phyloP scores from a whole-genome alignment of 2,329 filamentous ascomycete genomes.

The Aspergillus niger region DNA sequence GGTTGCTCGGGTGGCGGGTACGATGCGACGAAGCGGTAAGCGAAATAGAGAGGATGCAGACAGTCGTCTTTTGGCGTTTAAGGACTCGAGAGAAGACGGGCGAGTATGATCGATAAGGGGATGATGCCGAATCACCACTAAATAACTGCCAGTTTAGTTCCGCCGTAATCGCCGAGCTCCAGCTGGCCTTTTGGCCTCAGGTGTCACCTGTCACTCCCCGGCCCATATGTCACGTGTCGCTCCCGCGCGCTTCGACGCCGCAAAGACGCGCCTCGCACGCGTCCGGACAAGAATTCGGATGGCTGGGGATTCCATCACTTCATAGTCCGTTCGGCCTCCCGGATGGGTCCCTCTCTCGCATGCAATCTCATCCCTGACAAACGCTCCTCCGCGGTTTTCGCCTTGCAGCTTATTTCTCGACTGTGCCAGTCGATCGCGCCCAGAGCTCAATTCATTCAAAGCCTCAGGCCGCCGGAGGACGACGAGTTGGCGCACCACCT shows the following conservation, averaged over 20 bases:
- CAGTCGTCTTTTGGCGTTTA: neutral
- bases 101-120: neutral
- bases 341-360: neutral
- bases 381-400: neutral
- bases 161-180: conserved; percentile 13
- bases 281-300: conserved; percentile 20
- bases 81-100: neutral
- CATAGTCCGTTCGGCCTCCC: neutral
- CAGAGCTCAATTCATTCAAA: neutral
- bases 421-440: neutral
- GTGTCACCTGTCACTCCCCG: conserved; percentile 4
- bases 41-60: neutral
- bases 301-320: conserved; percentile 16
- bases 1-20: neutral
- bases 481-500: neutral
- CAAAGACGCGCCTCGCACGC: conserved; percentile 21
- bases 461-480: neutral
- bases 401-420: neutral
- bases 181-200: conserved; percentile 28
- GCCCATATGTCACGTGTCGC: neutral
- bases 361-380: neutral
- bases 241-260: conserved; percentile 16
- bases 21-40: neutral
- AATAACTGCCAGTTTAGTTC: neutral
- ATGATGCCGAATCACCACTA: neutral